Conservation (phyloP, 1,284 basidiomycete species). For the Sanghuangporus baumii region DNA sequence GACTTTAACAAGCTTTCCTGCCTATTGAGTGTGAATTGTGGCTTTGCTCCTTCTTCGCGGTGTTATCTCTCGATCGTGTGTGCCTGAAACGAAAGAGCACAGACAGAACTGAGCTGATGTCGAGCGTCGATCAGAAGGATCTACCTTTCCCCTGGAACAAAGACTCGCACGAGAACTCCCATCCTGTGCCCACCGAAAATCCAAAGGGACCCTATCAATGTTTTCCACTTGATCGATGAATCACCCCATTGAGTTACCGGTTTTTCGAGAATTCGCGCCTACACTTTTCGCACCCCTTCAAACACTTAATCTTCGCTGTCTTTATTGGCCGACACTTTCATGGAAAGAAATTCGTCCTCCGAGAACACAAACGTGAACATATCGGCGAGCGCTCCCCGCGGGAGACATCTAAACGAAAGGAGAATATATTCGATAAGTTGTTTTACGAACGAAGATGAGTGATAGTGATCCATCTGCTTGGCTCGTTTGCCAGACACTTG, state of each 20-base stretch:
- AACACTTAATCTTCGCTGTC: neutral
- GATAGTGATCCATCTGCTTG: neutral
- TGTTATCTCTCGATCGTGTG: neutral
- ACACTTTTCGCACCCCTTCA: conserved; percentile 1
- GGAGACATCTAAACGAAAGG: neutral
- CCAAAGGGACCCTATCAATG: neutral
- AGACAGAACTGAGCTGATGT: neutral
- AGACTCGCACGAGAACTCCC: neutral
- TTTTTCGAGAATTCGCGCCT: neutral
- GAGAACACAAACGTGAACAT: neutral
- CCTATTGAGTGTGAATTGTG: neutral
- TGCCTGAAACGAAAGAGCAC: conserved; percentile 3
- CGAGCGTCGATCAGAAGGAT: conserved; percentile 5
- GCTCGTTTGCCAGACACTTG: conserved; percentile 4
- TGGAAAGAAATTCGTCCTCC: neutral
- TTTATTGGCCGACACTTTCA: neutral
- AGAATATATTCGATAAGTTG: no score
- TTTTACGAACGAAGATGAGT: neutral
- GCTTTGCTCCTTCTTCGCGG: neutral
- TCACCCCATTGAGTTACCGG: neutral
- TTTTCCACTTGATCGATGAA: neutral
- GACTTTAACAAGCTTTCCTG: neutral
- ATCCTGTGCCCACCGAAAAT: neutral
- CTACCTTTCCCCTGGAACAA: conserved; percentile 1
- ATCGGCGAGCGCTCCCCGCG: neutral